Base-by-base conservation (phyloP, 169 alveolate genomes). In the Plasmodium knowlesi region DNA sequence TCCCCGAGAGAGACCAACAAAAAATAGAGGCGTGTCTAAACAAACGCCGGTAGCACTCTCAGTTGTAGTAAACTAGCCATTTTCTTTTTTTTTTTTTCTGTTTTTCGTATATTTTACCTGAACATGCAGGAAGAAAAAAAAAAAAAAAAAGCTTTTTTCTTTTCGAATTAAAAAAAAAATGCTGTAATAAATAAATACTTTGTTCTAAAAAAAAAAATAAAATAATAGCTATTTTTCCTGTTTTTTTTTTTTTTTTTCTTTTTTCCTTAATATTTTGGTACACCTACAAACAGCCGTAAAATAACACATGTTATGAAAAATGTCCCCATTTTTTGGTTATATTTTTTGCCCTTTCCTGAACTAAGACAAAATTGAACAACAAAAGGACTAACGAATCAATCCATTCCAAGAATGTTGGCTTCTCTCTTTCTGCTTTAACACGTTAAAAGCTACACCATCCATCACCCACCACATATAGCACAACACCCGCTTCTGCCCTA, bases 141-240 rank as follows among this genome's bases (percentile, higher is more conserved):
- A 82, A 81, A 82, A 82, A 30, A 82, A 82, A 82, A 39, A 46
- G 80, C 32, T 19, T 53, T 5, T 25, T 9, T 16, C 71, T 53
- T 82, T 53, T 34, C 19, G 12, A 57, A 19, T 57, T 82, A 43
- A 41, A 0, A 43, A 41, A 0, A 9, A 53, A 32, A 14, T 57
- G 71, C 28, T n/a, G 10, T 34, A 39, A 43, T 32, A 82, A 82
- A 57, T 57, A 57, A 76, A 73, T 37, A 61, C 19, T 61, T 61
- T 67, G 10, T 82, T 82, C 57, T n/a, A 14, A 22, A 79, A 79
- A 79, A 41, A 25, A 61, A 82, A 82, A 82, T 30, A 82, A 82
- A 82, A 82, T 53, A 82, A 82, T 32, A 53, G 83, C 30, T 30
- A 76, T 43, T 1, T 32, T 37, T 39, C 43, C 41, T 2, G 3